Evolutionary conservation across 2,329 filamentous ascomycete genomes (phyloP), one percentile per base, ranked within the genome.

Genomic region (Xylariaceae sp.): DNA sequence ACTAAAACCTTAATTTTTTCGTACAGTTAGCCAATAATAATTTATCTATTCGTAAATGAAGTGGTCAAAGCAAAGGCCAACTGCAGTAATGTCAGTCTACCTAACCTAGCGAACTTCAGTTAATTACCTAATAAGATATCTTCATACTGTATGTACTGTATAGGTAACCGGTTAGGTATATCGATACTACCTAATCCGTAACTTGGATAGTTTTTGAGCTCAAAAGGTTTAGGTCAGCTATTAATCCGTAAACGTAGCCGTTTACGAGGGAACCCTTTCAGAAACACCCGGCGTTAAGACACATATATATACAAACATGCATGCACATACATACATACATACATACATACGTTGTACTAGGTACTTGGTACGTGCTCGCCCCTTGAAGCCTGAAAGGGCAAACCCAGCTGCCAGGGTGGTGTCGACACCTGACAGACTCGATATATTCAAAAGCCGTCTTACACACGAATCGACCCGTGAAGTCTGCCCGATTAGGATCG

Each of bases 401-500:
- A 37, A 16, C 32, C 12, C 32, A 37, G 14, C 5, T 16, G 14
- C 3, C 3, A 37, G 23, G 4, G 23, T 26, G 14, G 5, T 16
- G 14, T 14, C 32, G 3, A 16, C 32, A 10, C 32, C 32, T 12
- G 32, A 37, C 32, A 37, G 14, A 16, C 6, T 16, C 32, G 14
- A 37, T 10, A 37, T 3, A 37, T 20, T 40, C 18, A 55, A 51
- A 57, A 57, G 54, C 53, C 54, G 53, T 57, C 53, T 43, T 32
- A 37, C 41, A 41, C 45, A 6, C 23, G 29, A 43, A 40, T 20
- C 40, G 40, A 57, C 54, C 52, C 48, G 54, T 49, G 41, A 49
- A 48, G 26, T 53, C 47, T 48, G 37, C 54, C 57, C 48, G 50
- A 60, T 62, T 58, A 54, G 57, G 54, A 53, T 60, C 53, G 42